A percentile compares a stretch with the other conserved stretches of the same genome.
Conservation (phyloP, 495 filamentous ascomycete genomes). For the Extremus antarcticus region DNA sequence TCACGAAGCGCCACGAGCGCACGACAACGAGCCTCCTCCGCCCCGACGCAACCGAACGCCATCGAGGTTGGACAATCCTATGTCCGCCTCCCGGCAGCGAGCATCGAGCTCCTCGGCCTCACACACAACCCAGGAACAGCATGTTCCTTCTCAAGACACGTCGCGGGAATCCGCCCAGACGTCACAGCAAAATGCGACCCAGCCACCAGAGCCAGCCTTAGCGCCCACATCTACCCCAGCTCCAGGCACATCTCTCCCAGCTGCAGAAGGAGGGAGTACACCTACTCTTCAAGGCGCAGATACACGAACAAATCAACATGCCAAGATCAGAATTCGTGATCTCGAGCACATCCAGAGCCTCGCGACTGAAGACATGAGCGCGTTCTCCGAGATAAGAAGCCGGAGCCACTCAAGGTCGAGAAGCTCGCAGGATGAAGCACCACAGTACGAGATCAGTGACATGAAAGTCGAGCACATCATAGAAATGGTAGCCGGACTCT, state of each 20-base stretch:
- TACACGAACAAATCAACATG: constrained; percentile 32
- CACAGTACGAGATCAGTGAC: constrained; percentile 85
- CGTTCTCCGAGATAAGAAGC: constrained; percentile 32
- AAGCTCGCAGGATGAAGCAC: constrained; percentile 38
- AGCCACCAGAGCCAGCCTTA: constrained; percentile 1
- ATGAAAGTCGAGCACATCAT: constrained; percentile 98
- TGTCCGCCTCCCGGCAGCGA: constrained; percentile 15
- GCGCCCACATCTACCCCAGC: constrained; percentile 3
- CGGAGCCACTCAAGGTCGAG: constrained; percentile 27
- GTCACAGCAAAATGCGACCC: neutral
- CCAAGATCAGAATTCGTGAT: constrained; percentile 70
- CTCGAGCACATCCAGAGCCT: constrained; percentile 84
- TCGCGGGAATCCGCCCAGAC: neutral
- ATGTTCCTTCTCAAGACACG: neutral
- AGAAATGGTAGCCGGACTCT: constrained; percentile 97
- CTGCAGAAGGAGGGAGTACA: neutral
- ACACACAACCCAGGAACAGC: constrained; percentile 10
- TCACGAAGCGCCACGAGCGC: constrained; percentile 10
- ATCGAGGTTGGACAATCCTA: constrained; percentile 12
- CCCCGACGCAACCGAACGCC: constrained; percentile 12
- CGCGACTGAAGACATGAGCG: constrained; percentile 54
- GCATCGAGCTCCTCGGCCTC: constrained; percentile 17
- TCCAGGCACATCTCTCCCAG: neutral
- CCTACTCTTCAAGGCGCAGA: neutral
- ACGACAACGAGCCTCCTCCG: constrained; percentile 5